A percentile compares a stretch with the other conserved stretches of the same genome.
These are phyloP conservation scores for Prunus armeniaca DNA, from an alignment of 306 rosid species.

Conservation along the genomic window DNA sequence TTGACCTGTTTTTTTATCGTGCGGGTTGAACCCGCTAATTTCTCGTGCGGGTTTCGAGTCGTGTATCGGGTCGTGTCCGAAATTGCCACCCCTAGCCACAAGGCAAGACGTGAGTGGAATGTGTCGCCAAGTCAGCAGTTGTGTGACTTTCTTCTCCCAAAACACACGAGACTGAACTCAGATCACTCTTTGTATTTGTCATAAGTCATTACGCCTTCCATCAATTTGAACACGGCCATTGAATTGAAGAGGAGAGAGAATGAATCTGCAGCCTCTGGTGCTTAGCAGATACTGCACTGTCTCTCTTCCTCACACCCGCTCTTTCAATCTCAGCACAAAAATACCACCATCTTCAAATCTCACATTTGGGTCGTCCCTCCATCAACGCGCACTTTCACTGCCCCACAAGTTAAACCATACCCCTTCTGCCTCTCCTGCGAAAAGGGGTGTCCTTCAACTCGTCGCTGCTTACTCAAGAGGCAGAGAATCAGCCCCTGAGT, in stretches of 20 bases:
- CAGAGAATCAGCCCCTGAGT: constrained; percentile 11
- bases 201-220: background rate
- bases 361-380: constrained; percentile 7
- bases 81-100: too few relatives aligned
- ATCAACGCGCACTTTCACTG: constrained; percentile 1
- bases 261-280: constrained; percentile 15
- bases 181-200: background rate
- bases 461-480: constrained; percentile 27
- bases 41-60: too few relatives aligned
- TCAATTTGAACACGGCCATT: background rate
- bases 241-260: background rate
- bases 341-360: background rate
- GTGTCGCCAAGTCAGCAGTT: too few relatives aligned
- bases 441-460: constrained; percentile 2
- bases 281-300: constrained; percentile 8
- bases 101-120: too few relatives aligned
- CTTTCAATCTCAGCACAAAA: constrained; percentile 5
- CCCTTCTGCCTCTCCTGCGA: background rate
- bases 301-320: background rate
- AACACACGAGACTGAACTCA: too few relatives aligned
- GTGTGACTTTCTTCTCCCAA: too few relatives aligned
- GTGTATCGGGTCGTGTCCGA: too few relatives aligned
- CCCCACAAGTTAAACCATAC: constrained; percentile 6
- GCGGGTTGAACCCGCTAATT: too few relatives aligned
- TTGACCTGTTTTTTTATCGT: too few relatives aligned